Evolutionary conservation across 2,329 filamentous ascomycete species (phyloP), one percentile per base, ranked within the genome.

Genomic region (Nakataea oryzae): DNA sequence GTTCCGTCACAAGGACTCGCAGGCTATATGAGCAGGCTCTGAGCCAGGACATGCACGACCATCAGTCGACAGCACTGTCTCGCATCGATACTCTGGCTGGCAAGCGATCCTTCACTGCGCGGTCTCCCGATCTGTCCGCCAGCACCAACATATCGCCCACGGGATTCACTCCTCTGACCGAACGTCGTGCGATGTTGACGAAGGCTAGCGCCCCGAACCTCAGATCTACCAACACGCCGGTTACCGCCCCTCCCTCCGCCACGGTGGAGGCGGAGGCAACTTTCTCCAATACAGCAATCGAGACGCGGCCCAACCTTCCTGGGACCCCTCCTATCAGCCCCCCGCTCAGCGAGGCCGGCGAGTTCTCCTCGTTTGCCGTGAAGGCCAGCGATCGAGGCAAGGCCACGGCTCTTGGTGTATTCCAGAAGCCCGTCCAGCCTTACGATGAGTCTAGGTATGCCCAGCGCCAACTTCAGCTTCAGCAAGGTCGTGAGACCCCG

Each of bases 361-460:
- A 93, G n/a, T 76, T 80, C 21, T 75, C 81, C 1, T 72, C 82
- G 1, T 79, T 96, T 17, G 74, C 87, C 11, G 81, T 95, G 14
- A 85, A 90, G 64, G 87, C 89, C 0, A 86, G 86, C 65, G 93
- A 96, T 67, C 79, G 85, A 58, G 91, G 89, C 60, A 96, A 95
- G 71, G 89, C 90, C 6, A 96, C 91, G 0, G 89, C 90, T 0
- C 75, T 80, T 69, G 79, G 79, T 26, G 75, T 82, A 28, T 81
- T 83, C 64, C 88, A 88, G 66, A 91, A 91, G 70, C 90, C 92
- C 1, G 76, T 78, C 2, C 84, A 88, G 60, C 83, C 86, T 9
- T 96, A 95, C 67, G 91, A 96, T 69, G 93, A 97, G 69, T 85
- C 88, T 26, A 89, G 91, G 69, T 97, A 91, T 69, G 84, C 90